Base-by-base conservation (phyloP, 768 basidiomycete genomes). In the Lentinula edodes region DNA sequence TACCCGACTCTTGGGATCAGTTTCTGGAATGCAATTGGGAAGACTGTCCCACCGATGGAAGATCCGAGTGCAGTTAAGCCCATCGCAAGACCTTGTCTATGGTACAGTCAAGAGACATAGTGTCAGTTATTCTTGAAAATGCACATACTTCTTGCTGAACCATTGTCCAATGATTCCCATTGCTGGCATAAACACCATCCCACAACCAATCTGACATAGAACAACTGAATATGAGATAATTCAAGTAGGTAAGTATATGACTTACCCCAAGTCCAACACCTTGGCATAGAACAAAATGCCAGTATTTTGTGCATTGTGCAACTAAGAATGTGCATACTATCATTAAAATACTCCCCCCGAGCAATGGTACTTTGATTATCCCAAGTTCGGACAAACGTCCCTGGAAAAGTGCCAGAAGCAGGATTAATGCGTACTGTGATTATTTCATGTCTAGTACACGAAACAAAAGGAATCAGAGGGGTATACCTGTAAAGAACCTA, bases 241-340 rank as follows among this genome's bases (percentile, higher is more conserved):
- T 23, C 23, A 23, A 23, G 23, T 1, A 23, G 2, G 23, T 15
- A 41, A 32, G 5, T 6, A 20, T 7, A n/a, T 46, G 20, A 15
- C 36, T 64, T 86, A 89, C 84, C 32, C 90, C 90, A 12, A 85
- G 70, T 0, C 79, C 81, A 41, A 91, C 66, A 0, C 90, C 90
- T 68, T 92, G 90, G 62, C 83, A 89, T 0, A 92, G 77, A 20
- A 92, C 66, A 65, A 91, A 88, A 5, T 92, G 88, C 90, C 90
- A 92, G 66, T 86, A 92, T 61, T 79, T 61, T 12, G 74, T 86
- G 67, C 91, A 92, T 74, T 91, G 1, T 87, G 88, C 8, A 80
- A 75, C 20, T 90, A 75, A 66, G 91, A 84, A 20, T 52, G 60
- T 48, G 0, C 84, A 85, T 28, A 80, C 77, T 0, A 72, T 63